Conservation (phyloP, 768 basidiomycete genomes). For the Collybiopsis confluens region DNA sequence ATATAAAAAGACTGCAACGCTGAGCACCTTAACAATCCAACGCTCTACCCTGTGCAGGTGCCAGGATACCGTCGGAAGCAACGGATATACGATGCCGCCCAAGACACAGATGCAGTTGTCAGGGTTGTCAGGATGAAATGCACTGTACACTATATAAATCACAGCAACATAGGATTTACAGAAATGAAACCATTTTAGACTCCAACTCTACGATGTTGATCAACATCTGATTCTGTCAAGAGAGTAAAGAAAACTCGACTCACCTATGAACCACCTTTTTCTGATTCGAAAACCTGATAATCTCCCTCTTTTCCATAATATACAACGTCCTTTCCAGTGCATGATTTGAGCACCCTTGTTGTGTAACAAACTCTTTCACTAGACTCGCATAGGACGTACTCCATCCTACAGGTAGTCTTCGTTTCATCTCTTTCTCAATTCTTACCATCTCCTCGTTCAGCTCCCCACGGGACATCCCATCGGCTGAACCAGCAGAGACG, state of each 20-base stretch:
- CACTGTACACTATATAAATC: too few relatives aligned
- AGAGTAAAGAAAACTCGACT: conserved; percentile 13
- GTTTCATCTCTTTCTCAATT: conserved; percentile 83
- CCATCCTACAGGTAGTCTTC: conserved; percentile 90
- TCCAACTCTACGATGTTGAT: neutral
- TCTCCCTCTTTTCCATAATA: conserved; percentile 91
- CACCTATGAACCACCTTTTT: conserved; percentile 37
- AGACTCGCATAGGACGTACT: conserved; percentile 94
- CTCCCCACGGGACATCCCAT: conserved; percentile 87
- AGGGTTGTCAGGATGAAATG: too few relatives aligned
- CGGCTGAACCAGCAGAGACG: conserved; percentile 88
- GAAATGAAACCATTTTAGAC: neutral
- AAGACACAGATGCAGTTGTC: too few relatives aligned
- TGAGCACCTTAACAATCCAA: conserved; percentile 49
- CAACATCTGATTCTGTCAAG: too few relatives aligned
- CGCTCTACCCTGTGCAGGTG: conserved; percentile 67
- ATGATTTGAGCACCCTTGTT: conserved; percentile 87
- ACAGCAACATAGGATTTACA: neutral
- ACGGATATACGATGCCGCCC: neutral
- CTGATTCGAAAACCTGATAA: conserved; percentile 86
- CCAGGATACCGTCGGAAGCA: conserved; percentile 29
- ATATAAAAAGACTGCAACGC: too few relatives aligned
- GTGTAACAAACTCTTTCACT: conserved; percentile 87
- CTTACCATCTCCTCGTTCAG: conserved; percentile 89
- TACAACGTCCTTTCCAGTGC: conserved; percentile 89